These are phyloP conservation scores for Vitis cinerea DNA, from an alignment of 164 flowering plant species.

Conservation along the genomic window DNA sequence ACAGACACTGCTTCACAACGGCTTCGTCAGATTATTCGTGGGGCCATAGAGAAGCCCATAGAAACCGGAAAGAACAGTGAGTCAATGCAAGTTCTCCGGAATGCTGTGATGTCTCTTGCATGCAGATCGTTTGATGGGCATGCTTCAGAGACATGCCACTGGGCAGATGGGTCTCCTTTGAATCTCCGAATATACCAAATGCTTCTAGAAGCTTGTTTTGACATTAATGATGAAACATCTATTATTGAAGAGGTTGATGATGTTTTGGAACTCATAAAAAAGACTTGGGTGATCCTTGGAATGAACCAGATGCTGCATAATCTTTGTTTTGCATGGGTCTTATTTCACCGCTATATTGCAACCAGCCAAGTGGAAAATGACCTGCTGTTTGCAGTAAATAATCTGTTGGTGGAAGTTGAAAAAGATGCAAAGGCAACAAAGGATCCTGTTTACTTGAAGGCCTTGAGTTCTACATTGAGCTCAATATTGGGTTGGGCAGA, in stretches of 20 bases:
- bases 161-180: constrained; percentile 93
- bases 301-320: constrained; percentile 77
- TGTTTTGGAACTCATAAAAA: constrained; percentile 76
- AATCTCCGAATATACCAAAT: constrained; percentile 69
- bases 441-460: constrained; percentile 50
- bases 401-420: constrained; percentile 61
- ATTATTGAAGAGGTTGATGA: constrained; percentile 87
- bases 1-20: constrained; percentile 37
- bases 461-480: constrained; percentile 53
- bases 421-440: constrained; percentile 57
- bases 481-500: constrained; percentile 75
- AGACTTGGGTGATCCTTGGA: constrained; percentile 84
- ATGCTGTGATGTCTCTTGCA: constrained; percentile 65
- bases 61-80: constrained; percentile 72
- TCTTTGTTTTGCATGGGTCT: constrained; percentile 81
- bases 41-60: constrained; percentile 54
- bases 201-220: constrained; percentile 86
- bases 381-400: constrained; percentile 66
- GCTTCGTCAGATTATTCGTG: constrained; percentile 57
- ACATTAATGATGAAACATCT: constrained; percentile 59
- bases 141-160: constrained; percentile 59
- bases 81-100: constrained; percentile 59
- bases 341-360: constrained; percentile 62
- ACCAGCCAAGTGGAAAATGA: constrained; percentile 76
- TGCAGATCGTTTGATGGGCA: constrained; percentile 66